Base-by-base conservation (phyloP, 805 yeast species). In the Zygosaccharomyces bisporus region DNA sequence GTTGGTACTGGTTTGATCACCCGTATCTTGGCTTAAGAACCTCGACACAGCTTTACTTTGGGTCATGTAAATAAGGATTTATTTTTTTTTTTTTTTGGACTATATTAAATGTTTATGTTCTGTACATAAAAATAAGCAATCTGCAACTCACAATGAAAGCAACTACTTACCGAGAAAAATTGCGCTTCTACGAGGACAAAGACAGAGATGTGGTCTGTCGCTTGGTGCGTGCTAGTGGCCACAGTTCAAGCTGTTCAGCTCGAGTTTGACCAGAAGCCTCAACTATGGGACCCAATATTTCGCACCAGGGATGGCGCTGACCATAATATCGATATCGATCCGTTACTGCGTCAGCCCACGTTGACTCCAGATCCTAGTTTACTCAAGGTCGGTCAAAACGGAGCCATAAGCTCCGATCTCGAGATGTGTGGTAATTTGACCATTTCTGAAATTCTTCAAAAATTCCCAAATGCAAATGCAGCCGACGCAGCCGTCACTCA, bases 1-100 rank as follows among this genome's bases (percentile, higher is more conserved):
- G 97, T 93, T 57, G 99, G 96, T 72, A 93, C 99, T 57, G 99
- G 99, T 77, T 76, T 93, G 76, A 80, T 93, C 61, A 93, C 99
- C 62, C 83, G 96, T 73, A 82, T 88, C 69, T 69, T 86, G 55
- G 91, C 83, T 57, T 71, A 63, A 54, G 30, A 9, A 12, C 9
- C 6, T 41, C 13, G 8, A 21, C 8, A 13, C 18, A 12, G 19
- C 4, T 27, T 34, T 20, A 17, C 30, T 33, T 23, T 25, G 16
- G 30, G 18, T 35, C 45, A 34, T 47, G 51, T 47, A 47, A 47
- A 47, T 47, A 47, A 18, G 24, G 16, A 41, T 9, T 25, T 14
- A 35, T 37, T 19, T 25, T 24, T 37, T 29, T 14, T 29, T 25
- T 24, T 37, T 27, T 13, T 25, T 35, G 18, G 40, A 25, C 14